Evolutionary conservation across 495 filamentous ascomycete genomes (phyloP), one percentile per base, ranked within the genome.

Genomic region (Xylaria venustula): DNA sequence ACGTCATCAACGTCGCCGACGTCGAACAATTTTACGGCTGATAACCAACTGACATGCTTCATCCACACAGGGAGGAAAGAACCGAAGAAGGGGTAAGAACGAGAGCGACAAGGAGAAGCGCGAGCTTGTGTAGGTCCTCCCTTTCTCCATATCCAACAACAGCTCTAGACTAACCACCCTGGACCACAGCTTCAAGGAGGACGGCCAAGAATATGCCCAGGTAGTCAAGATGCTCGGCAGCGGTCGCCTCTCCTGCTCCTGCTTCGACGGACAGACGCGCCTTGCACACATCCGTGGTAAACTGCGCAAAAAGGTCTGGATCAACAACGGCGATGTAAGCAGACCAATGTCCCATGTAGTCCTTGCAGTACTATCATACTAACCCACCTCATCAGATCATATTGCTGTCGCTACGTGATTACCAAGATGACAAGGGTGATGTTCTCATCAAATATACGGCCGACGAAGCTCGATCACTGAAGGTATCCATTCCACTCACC

Each of bases 71-170:
- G 94, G 94, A 75, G 94, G 94, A 83, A 98, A 98, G 85, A 98
- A 98, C 79, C 82, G 94, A 74, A 87, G 94, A 81, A 88, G 94
- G 79, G 94, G 94, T 78, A 98, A 98, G 91, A 98, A 98, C 85
- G 94, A 98, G 83, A 98, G 97, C 83, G 78, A 81, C 83, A 97
- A 97, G 72, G 93, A 97, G 83, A 97, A 97, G 87, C 94, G 94
- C 73, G 94, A 98, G 78, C 85, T 98, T 54, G 58, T 61, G 58
- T 61, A 61, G 19, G 58, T 61, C 14, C 7, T 40, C 7, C 1
- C 22, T 49, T 7, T 25, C 12, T 12, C 14, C 14, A 7, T 7
- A 40, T n/a, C 2, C 34, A 32, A 3, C 41, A 19, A 9, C 14
- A n/a, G n/a, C 25, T 36, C 17, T 15, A n/a, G 7, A 46, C 58